phyloP scores from a whole-genome alignment of 495 filamentous ascomycete species.

The Recurvomyces mirabilis region DNA sequence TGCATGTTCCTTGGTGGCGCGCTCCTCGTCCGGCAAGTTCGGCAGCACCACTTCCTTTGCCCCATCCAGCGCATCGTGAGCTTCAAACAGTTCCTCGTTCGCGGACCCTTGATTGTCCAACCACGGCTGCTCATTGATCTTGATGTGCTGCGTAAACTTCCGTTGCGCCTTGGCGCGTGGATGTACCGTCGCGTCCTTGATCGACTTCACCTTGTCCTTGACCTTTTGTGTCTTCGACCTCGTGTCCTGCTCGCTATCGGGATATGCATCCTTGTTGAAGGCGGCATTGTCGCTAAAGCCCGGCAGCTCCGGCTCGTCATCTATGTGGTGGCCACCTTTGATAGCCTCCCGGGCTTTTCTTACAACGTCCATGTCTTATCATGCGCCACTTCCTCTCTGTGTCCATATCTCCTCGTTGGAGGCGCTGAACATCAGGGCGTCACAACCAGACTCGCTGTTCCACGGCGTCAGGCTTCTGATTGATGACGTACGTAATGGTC shows the following conservation, averaged over 20 bases:
- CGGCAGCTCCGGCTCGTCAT: not conserved
- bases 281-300: slow-evolving; percentile 1
- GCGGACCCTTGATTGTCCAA: slow-evolving; percentile 4
- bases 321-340: too few relatives aligned
- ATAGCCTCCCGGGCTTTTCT: too few relatives aligned
- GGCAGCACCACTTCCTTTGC: not conserved
- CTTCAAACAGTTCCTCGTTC: slow-evolving; percentile 17
- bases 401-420: too few relatives aligned
- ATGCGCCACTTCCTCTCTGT: too few relatives aligned
- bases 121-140: slow-evolving; percentile 18
- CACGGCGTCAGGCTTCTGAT: too few relatives aligned
- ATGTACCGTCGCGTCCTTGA: slow-evolving; percentile 5
- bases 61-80: slow-evolving; percentile 16
- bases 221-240: not conserved
- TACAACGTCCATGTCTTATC: too few relatives aligned
- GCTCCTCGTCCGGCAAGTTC: not conserved
- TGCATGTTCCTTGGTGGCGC: not conserved
- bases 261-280: not conserved
- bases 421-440: too few relatives aligned
- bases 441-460: too few relatives aligned
- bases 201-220: slow-evolving; percentile 5
- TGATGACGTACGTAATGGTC: too few relatives aligned
- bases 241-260: not conserved
- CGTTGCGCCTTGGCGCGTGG: not conserved
- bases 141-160: slow-evolving; percentile 1